Evolutionary conservation across 768 basidiomycete species (phyloP), one percentile per base, ranked within the genome.

Genomic region (Hygrocybe coccinea): DNA sequence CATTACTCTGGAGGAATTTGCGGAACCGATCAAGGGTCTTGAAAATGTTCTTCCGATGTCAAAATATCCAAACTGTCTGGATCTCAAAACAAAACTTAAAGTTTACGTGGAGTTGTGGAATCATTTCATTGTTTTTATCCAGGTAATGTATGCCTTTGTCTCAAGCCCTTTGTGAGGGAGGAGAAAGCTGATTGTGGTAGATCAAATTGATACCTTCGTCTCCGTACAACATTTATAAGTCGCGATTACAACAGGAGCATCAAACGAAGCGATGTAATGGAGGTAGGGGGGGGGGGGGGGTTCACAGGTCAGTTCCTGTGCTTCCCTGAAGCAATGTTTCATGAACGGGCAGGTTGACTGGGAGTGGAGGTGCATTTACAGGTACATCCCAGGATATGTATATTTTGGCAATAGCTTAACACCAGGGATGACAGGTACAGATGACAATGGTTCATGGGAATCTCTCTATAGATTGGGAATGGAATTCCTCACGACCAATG

Each of bases 331-430:
- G n/a, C n/a, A n/a, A n/a, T n/a, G n/a, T n/a, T n/a, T n/a, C n/a
- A n/a, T n/a, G n/a, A n/a, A n/a, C n/a, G n/a, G n/a, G n/a, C 37
- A 53, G 48, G 57, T 21, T 49, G 56, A 46, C 50, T 19, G 52
- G 4, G 19, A 24, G 41, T 22, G 35, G 64, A 91, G 89, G 35
- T 95, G 95, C 65, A 84, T 95, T 5, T 89, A 93, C 68, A 84
- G 95, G 3, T 97, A 97, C 69, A 93, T 97, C 61, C 94, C 94
- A 1, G 91, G 89, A 2, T 97, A 97, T 65, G 84, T 95, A 57
- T 87, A 94, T 65, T 97, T 89, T 64, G 83, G 79, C 3, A 80
- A 82, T 19, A 81, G 85, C 10, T 71, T 88, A 3, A 59, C 51
- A 1, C 36, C 50, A 41, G 63, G 62, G 2, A 64, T 50, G 59